Base-by-base conservation (phyloP, 768 basidiomycete genomes). In the Pleurotus cornucopiae region DNA sequence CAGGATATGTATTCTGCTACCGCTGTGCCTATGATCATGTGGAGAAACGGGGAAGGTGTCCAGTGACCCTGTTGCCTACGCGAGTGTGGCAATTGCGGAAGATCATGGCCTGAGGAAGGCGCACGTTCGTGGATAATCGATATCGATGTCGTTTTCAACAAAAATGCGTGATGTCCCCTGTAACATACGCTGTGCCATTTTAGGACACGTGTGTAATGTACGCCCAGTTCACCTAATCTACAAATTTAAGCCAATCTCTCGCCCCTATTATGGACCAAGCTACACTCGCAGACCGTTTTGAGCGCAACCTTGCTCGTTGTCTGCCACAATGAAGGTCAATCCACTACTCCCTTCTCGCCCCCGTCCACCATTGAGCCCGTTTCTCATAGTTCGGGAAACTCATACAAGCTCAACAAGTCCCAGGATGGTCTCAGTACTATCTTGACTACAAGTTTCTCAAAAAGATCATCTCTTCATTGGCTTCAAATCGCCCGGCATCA, bases 371-470 rank as follows among this genome's bases (percentile, higher is more conserved):
- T 48, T 34, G 47, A 45, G 49, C 56, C 55, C 59, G 49, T 62
- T 59, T 48, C 46, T 12, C 45, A n/a, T 67, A 98, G 95, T 99
- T 99, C 71, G 97, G 97, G 64, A 99, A 99, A 78, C 89, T 93
- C 59, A 94, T 99, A 60, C 94, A 94, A 71, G 85, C 89, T 26
- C 90, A 96, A 69, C 94, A 97, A 76, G 86, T 98, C 54, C 94
- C 96, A 51, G 96, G 95, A 75, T 99, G 96, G 96, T 92, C 91
- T 25, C 69, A 78, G 43, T 92, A 91, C 76, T 98, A 98, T 73
- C 84, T 98, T 58, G 95, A 98, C 75, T 99, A 99, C 83, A 99
- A 99, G 77, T 89, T 89, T 64, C 80, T 97, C 69, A 97, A 97
- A 76, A 94, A 98, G 81, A 98, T 98, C 65, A 94, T 99, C 65